Evolutionary conservation across 257 asterid species (phyloP), one percentile per base, ranked within the genome.

Genomic region (Solanum ossicruentum): DNA sequence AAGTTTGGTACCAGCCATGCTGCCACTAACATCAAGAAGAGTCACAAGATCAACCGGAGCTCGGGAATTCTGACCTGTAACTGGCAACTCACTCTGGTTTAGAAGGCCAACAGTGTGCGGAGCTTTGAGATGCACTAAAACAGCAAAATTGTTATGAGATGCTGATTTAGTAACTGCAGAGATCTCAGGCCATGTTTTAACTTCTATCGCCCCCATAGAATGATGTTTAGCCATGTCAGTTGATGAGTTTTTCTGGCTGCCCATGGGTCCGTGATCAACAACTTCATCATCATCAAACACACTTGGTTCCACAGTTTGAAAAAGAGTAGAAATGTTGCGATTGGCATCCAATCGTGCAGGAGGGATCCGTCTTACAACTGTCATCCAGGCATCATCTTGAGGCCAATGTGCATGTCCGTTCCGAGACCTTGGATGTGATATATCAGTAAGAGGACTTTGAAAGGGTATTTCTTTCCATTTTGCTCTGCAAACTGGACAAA

Each of bases 1-100:
- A 3, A 96, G 94, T 91, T 96, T 96, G 63, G 97, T 93, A 70
- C 99, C 99, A 4, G 98, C 93, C 99, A 96, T 96, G 91, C 99
- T 96, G 41, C 99, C 99, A 87, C 99, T 96, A 66, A 95, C 94
- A 89, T 96, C 99, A 86, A 96, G 95, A 51, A 96, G 93, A 0
- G 99, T 91, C 66, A 95, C 95, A 7, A 96, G 95, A 88, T 96
- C 99, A 61, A 96, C 90, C 0, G 97, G 95, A 61, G 95, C 95
- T 36, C 97, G 97, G 80, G 94, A 85, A 80, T 85, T 87, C 80
- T 88, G 91, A 82, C 87, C 81, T 7, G 39, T 58, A 57, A n/a
- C 66, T 20, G 86, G 80, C 77, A 83, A 84, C 61, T 83, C 89
- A 67, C 88, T 86, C 57, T 81, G 89, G 73, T 89, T 89, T 70